phyloP scores from a whole-genome alignment of 2,329 filamentous ascomycete genomes.

The Karstenula rhodostoma region DNA sequence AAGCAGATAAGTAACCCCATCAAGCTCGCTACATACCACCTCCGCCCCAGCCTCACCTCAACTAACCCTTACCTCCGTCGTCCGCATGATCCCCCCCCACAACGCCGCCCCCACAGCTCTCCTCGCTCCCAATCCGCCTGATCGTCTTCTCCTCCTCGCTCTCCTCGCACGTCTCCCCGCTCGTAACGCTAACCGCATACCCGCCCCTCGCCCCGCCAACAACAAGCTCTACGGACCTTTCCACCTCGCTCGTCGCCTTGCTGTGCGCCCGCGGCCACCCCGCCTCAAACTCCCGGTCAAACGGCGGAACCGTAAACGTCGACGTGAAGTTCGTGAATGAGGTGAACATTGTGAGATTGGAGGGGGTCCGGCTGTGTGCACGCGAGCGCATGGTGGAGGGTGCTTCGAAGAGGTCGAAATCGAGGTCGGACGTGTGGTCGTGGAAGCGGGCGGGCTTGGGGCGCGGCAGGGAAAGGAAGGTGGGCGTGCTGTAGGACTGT shows the following conservation, averaged over 20 bases:
- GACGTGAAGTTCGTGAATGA: slow-evolving; percentile 25
- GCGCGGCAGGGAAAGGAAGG: slow-evolving; percentile 13
- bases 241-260: slow-evolving; percentile 7
- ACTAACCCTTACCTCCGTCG: slow-evolving; percentile 9
- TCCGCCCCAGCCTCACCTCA: neutral
- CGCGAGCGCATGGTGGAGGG: slow-evolving; percentile 20
- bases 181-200: slow-evolving; percentile 22
- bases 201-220: slow-evolving; percentile 7
- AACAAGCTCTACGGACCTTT: slow-evolving; percentile 5
- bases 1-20: too few relatives aligned
- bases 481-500: slow-evolving; percentile 13
- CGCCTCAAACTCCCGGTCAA: neutral
- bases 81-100: neutral
- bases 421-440: slow-evolving; percentile 34
- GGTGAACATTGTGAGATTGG: slow-evolving; percentile 32
- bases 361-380: slow-evolving; percentile 26
- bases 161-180: slow-evolving; percentile 14
- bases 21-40: too few relatives aligned
- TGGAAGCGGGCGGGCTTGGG: slow-evolving; percentile 27
- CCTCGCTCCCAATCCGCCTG: slow-evolving; percentile 4
- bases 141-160: slow-evolving; percentile 10
- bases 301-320: slow-evolving; percentile 12
- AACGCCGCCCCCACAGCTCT: neutral
- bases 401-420: slow-evolving; percentile 35
- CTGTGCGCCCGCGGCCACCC: neutral